Evolutionary conservation across 805 yeast genomes (phyloP).

Genomic region (Lipomyces starkeyi): DNA sequence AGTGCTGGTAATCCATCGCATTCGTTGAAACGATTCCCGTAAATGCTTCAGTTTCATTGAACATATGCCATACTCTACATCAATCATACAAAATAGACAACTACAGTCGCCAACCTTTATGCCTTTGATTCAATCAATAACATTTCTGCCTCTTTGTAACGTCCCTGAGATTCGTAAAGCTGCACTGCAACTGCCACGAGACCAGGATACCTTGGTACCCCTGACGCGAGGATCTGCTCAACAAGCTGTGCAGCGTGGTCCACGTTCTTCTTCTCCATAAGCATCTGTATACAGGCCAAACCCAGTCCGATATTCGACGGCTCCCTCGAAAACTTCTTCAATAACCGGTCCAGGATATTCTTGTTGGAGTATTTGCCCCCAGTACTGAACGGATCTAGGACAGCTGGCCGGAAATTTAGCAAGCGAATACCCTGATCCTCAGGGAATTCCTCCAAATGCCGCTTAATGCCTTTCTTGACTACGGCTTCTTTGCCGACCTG

Average conservation of each 20-base stretch:
- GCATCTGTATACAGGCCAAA: slow-evolving; percentile 43
- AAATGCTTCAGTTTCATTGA: neutral
- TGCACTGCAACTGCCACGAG: slow-evolving; percentile 57
- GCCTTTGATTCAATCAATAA: slow-evolving; percentile 45
- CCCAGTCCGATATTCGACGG: slow-evolving; percentile 42
- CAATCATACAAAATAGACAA: neutral
- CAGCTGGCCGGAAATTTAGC: slow-evolving; percentile 27
- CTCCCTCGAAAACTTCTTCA: slow-evolving; percentile 42
- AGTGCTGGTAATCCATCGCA: slow-evolving; percentile 9
- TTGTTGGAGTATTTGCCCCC: slow-evolving; percentile 31
- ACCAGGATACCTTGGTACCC: slow-evolving; percentile 46
- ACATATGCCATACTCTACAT: neutral
- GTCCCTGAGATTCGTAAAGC: slow-evolving; percentile 56
- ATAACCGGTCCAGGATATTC: slow-evolving; percentile 37
- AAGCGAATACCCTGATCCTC: slow-evolving; percentile 30
- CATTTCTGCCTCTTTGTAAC: slow-evolving; percentile 46
- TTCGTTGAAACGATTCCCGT: neutral
- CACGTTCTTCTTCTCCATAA: slow-evolving; percentile 37
- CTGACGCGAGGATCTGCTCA: slow-evolving; percentile 28
- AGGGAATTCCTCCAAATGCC: slow-evolving; percentile 28
- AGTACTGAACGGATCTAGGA: slow-evolving; percentile 31
- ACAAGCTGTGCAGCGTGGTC: slow-evolving; percentile 43
- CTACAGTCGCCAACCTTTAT: slow-evolving; percentile 34
- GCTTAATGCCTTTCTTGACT: slow-evolving; percentile 30
- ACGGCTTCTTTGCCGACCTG: slow-evolving; percentile 31